Conservation (phyloP, 2,329 filamentous ascomycete genomes). For the Paecilomyces sp. region DNA sequence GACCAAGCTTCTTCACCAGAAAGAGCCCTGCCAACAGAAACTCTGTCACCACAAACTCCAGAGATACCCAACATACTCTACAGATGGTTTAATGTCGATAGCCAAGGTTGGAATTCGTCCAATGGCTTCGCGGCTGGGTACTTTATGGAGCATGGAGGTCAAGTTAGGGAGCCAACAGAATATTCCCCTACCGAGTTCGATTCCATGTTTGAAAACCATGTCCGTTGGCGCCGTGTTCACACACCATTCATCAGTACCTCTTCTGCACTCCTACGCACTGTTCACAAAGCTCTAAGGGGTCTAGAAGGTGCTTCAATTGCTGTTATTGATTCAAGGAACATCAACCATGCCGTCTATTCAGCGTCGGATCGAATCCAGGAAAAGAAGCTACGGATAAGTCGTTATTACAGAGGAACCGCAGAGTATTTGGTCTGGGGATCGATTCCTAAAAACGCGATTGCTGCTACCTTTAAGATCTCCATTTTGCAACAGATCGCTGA, state of each 20-base stretch:
- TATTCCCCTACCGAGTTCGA: constrained; percentile 12
- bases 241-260: constrained; percentile 30
- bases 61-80: constrained; percentile 23
- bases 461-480: constrained; percentile 17
- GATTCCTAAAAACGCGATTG: constrained; percentile 19
- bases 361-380: constrained; percentile 16
- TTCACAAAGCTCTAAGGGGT: constrained; percentile 23
- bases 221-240: constrained; percentile 9
- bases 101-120: constrained; percentile 22
- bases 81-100: constrained; percentile 24
- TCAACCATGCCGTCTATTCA: constrained; percentile 17
- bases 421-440: constrained; percentile 31
- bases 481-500: constrained; percentile 13
- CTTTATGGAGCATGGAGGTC: constrained; percentile 10
- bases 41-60: background rate
- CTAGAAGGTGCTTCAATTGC: constrained; percentile 17
- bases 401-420: constrained; percentile 9
- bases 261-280: constrained; percentile 15
- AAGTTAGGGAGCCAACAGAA: constrained; percentile 6
- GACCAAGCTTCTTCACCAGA: background rate
- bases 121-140: constrained; percentile 17
- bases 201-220: constrained; percentile 15
- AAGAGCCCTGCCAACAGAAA: background rate
- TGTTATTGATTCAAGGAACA: constrained; percentile 22
- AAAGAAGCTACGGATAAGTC: constrained; percentile 9